These are phyloP conservation scores for Inonotus hispidus DNA, from an alignment of 1,284 basidiomycete species.

Conservation along the genomic window DNA sequence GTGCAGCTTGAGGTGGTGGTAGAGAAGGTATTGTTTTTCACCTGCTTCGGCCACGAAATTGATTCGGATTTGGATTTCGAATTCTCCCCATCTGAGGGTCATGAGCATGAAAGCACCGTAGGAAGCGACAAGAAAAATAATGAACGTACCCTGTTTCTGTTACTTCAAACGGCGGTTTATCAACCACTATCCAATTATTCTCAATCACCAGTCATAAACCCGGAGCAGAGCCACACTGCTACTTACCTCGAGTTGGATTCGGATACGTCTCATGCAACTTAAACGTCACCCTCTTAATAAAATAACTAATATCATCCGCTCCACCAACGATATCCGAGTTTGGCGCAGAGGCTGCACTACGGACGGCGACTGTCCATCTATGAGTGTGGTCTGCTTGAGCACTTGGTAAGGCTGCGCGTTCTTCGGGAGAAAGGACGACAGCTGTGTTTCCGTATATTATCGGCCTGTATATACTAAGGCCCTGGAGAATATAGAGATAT, in stretches of 20 bases:
- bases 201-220: constrained; percentile 1
- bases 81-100: constrained; percentile 87
- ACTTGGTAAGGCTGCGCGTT: constrained; percentile 46
- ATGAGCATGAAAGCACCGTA: background rate
- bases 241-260: constrained; percentile 83
- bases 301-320: constrained; percentile 81
- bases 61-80: constrained; percentile 92
- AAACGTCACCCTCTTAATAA: constrained; percentile 95
- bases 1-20: constrained; percentile 95
- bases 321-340: constrained; percentile 76
- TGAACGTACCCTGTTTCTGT: constrained; percentile 83
- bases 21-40: constrained; percentile 85
- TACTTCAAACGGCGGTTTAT: constrained; percentile 91
- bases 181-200: constrained; percentile 57
- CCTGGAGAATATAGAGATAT: too few relatives aligned
- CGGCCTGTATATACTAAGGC: constrained; percentile 83
- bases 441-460: constrained; percentile 98
- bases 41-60: constrained; percentile 89
- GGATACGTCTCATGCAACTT: constrained; percentile 97
- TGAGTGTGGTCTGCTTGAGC: constrained; percentile 81
- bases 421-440: constrained; percentile 71
- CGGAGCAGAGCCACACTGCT: constrained; percentile 1
- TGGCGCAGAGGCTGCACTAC: constrained; percentile 64
- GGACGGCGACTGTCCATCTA: constrained; percentile 93
- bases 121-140: background rate